A percentile compares a stretch with the other conserved stretches of the same genome.
phyloP scores from a whole-genome alignment of 1,284 basidiomycete genomes.

The Naganishia sp. region DNA sequence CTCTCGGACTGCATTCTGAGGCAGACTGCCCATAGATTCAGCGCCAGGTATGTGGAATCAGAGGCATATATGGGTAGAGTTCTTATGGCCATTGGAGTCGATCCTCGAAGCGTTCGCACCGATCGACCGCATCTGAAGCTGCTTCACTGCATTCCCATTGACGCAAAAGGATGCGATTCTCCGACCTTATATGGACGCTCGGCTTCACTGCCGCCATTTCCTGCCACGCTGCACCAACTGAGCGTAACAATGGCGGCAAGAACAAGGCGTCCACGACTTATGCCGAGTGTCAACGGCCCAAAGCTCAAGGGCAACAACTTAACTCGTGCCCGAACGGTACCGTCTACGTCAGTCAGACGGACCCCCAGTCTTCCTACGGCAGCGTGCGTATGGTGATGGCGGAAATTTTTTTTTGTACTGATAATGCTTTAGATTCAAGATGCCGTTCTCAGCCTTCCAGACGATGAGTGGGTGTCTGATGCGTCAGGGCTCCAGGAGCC shows the following conservation, averaged over 20 bases:
- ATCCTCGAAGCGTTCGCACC: too few species aligned
- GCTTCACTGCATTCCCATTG: too few species aligned
- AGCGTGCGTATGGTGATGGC: conserved; percentile 8
- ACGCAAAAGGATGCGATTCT: conserved; percentile 3
- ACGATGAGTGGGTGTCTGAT: not conserved
- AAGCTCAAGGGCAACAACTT: conserved; percentile 29
- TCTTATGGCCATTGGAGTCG: too few species aligned
- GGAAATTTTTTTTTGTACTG: not conserved
- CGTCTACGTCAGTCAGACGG: conserved; percentile 32
- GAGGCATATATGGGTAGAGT: too few species aligned
- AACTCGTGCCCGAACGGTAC: conserved; percentile 25
- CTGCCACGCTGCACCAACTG: conserved; percentile 13
- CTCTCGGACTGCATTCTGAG: too few species aligned
- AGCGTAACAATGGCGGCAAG: conserved; percentile 14
- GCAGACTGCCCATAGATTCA: too few species aligned
- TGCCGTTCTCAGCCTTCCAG: conserved; percentile 22
- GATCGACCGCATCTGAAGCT: not conserved
- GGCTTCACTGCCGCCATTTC: not conserved
- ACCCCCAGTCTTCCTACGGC: conserved; percentile 27
- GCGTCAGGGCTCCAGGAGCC: too few species aligned
- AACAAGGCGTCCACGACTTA: conserved; percentile 9
- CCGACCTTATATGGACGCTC: not conserved
- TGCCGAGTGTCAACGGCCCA: conserved; percentile 28
- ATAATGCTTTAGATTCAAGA: conserved; percentile 13
- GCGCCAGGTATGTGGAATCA: too few species aligned